Base-by-base conservation (phyloP, 2,329 filamentous ascomycete genomes). In the Macrophomina tecta region DNA sequence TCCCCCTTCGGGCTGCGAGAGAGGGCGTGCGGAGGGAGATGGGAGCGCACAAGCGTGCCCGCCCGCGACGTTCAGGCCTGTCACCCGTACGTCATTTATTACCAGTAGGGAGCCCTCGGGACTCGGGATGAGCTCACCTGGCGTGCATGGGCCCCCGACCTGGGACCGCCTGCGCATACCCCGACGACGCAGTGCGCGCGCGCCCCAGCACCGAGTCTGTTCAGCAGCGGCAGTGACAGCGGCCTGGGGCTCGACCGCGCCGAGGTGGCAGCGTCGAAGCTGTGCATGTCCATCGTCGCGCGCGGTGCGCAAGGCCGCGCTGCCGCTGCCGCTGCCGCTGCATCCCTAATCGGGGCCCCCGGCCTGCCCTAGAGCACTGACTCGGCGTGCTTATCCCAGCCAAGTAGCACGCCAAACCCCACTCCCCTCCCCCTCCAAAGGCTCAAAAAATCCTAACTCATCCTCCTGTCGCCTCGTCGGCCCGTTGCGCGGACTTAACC, bases 381-480 rank as follows among this genome's bases (percentile, higher is more conserved):
- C 58, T 62, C 58, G 58, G 52, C 46, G 16, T 55, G 52, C 52
- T 55, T 55, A 55, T 55, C 52, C 58, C 58, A 48, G 58, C 58
- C 58, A 62, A 62, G 58, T 62, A 62, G 58, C 61, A 52, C 61
- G 61, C 61, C 61, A 64, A 64, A 64, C 61, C 61, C 61, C 61
- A 64, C 61, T 63, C 46, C 60, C 61, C 48, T 64, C 49, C 60
- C 60, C 61, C 61, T 64, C 61, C 61, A 64, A 64, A 64, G 49
- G 36, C 49, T 64, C 46, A 51, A 51, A 52, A 51, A 64, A 49
- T 62, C 58, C 58, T 62, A 62, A 62, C 58, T 28, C 58, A 62
- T 62, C 58, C 58, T 62, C 42, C 42, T 49, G 42, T 65, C 64
- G 52, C 64, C 53, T 60, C 53, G 52, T 65, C 64, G 64, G 64